These are phyloP conservation scores for Orychophragmus violaceus DNA, from an alignment of 345 rosid species.

Conservation along the genomic window DNA sequence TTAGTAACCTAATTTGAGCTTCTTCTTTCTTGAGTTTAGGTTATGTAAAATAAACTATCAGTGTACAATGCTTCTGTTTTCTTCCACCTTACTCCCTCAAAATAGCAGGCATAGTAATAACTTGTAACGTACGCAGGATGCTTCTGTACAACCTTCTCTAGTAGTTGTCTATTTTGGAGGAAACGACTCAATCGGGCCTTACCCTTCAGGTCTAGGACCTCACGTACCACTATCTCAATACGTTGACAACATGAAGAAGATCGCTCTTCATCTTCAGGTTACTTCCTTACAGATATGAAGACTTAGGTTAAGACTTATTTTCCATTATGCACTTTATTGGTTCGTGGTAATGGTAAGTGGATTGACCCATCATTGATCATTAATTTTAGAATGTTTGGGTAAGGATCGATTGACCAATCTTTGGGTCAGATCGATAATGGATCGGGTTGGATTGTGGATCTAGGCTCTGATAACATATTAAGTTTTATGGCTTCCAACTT, in stretches of 20 bases:
- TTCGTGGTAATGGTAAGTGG: too few relatives aligned
- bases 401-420: too few relatives aligned
- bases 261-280: constrained; percentile 76
- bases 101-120: not conserved
- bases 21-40: not conserved
- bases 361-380: too few relatives aligned
- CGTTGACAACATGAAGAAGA: constrained; percentile 79
- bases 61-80: not conserved
- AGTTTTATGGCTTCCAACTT: too few relatives aligned
- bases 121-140: constrained; percentile 47
- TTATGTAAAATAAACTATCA: not conserved
- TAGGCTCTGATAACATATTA: too few relatives aligned
- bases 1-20: not conserved
- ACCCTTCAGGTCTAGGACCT: constrained; percentile 87
- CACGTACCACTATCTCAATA: constrained; percentile 82
- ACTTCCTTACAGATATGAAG: constrained; percentile 10
- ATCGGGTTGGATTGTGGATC: too few relatives aligned
- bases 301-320: not conserved
- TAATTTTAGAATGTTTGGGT: too few relatives aligned
- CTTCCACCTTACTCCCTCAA: not conserved
- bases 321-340: too few relatives aligned
- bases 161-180: constrained; percentile 95
- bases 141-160: constrained; percentile 61
- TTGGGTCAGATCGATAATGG: too few relatives aligned
- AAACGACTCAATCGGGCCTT: constrained; percentile 94